Conservation (phyloP, 2,329 filamentous ascomycete genomes). For the Orbilia quercus region DNA sequence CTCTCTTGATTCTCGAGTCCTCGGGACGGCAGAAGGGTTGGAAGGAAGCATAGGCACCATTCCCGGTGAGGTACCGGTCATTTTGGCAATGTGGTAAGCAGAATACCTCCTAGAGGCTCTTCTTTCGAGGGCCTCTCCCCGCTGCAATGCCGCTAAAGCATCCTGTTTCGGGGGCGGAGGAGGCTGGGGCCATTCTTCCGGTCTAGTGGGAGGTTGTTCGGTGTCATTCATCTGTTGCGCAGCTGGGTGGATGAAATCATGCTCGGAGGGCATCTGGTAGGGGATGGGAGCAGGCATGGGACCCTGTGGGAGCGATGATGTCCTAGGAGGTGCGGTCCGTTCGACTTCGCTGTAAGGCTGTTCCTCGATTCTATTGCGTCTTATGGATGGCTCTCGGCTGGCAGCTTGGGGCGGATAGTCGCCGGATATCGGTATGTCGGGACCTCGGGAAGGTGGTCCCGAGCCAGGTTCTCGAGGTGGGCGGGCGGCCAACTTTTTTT, state of each 20-base stretch:
- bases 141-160: conserved; percentile 87
- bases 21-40: conserved; percentile 57
- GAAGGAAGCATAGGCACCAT: conserved; percentile 87
- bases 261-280: conserved; percentile 53
- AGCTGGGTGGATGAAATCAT: conserved; percentile 39
- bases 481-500: conserved; percentile 75
- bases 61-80: conserved; percentile 81
- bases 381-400: conserved; percentile 60
- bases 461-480: conserved; percentile 48
- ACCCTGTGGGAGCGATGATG: conserved; percentile 59
- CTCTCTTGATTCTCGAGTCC: conserved; percentile 59
- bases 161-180: conserved; percentile 86
- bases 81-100: conserved; percentile 95
- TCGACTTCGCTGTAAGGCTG: conserved; percentile 57
- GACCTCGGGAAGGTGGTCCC: conserved; percentile 60
- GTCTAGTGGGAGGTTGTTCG: conserved; percentile 26
- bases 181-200: conserved; percentile 72
- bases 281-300: conserved; percentile 34
- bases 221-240: conserved; percentile 17
- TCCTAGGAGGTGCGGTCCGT: conserved; percentile 58
- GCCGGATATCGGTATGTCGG: conserved; percentile 63
- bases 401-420: conserved; percentile 33
- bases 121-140: conserved; percentile 90
- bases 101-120: conserved; percentile 93
- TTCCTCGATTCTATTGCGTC: conserved; percentile 41